Evolutionary conservation across 305 asterid genomes (phyloP), one percentile per base, ranked within the genome.

Genomic region (Fraxinus baroniana): DNA sequence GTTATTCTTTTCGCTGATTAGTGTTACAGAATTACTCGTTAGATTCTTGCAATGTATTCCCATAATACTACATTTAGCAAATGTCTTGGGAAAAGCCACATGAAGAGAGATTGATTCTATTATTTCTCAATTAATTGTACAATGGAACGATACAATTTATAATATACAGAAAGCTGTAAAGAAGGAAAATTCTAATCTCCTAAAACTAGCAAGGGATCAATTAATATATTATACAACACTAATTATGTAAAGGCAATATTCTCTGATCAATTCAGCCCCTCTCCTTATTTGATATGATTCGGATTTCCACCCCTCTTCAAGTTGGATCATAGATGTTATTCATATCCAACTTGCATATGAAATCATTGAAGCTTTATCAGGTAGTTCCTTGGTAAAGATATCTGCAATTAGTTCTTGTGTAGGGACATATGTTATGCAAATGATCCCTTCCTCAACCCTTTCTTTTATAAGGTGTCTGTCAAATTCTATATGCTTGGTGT

Each of bases 31-130:
- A 78, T 70, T 66, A 79, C 36, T 68, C 64, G 22, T 28, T 77
- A 78, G 74, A 66, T 72, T 86, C 33, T 83, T 7, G 7, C 52
- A 74, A 80, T 76, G 52, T 87, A 52, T 79, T 26, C 15, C 33
- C 73, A 24, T 24, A 64, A 22, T 75, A 57, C 68, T 70, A 77
- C 71, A 28, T 49, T 74, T 35, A 46, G 17, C 26, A 20, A 33
- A 7, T 22, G 73, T 10, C 57, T 10, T 60, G 52, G 20, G 36
- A 46, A 26, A 68, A 33, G 28, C 28, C 22, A 35, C 33, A 13
- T 35, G 46, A 39, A 39, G 46, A 39, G 41, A 36, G 46, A 39
- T 39, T 39, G 46, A 8, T 39, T 39, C 46, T 39, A 39, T 39
- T 39, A 39, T 39, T 39, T 39, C 46, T 39, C 46, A 39, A 39